phyloP scores from a whole-genome alignment of 257 asterid species.

The Datura wrightii region DNA sequence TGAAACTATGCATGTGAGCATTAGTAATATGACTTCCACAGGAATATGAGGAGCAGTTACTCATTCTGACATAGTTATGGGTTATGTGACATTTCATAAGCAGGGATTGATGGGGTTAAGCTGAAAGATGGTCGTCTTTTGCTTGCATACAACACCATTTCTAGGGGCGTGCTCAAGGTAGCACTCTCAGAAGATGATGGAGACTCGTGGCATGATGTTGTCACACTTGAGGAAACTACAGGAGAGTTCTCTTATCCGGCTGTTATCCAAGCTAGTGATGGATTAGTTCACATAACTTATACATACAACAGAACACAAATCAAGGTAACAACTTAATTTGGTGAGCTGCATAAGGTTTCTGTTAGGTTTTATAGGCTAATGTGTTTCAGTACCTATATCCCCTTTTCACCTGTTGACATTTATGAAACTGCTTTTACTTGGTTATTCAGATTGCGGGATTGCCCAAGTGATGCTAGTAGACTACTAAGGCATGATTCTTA shows the following conservation, averaged over 20 bases:
- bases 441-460: neutral
- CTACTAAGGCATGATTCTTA: neutral
- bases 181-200: conserved; percentile 84
- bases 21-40: neutral
- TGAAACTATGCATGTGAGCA: neutral
- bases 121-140: conserved; percentile 76
- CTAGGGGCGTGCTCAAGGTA: conserved; percentile 84
- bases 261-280: conserved; percentile 79
- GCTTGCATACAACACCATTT: conserved; percentile 79
- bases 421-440: neutral
- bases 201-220: conserved; percentile 78
- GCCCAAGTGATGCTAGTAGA: neutral
- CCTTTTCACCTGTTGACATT: neutral
- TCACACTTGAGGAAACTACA: conserved; percentile 65
- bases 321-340: conserved; percentile 58
- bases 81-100: neutral
- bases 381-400: neutral
- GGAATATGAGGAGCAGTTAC: neutral
- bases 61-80: neutral
- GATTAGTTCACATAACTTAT: conserved; percentile 84
- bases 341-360: neutral
- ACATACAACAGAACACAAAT: conserved; percentile 87
- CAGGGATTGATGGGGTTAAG: conserved; percentile 95
- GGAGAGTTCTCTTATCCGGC: conserved; percentile 98
- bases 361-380: neutral